Evolutionary conservation across 441 rosid genomes (phyloP).

Genomic region (Aquilaria agallochum): DNA sequence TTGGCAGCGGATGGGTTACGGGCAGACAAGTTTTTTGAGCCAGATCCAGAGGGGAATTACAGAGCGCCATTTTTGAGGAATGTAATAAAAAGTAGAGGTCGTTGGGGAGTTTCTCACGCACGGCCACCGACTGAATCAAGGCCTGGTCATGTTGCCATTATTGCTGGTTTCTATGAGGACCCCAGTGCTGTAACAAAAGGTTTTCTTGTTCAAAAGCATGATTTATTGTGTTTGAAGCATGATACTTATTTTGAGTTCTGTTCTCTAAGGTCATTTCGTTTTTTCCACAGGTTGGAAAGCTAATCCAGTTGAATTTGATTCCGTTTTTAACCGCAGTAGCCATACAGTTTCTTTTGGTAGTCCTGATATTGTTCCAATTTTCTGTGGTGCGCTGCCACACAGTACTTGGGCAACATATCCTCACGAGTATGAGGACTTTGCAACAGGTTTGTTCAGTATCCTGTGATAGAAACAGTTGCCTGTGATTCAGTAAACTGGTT

Average conservation of each 20-base stretch:
- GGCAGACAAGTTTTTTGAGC: constrained; percentile 96
- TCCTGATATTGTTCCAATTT: constrained; percentile 95
- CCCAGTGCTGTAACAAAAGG: constrained; percentile 99
- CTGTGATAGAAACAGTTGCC: neutral
- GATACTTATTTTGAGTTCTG: constrained; percentile 4
- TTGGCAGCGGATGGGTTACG: constrained; percentile 92
- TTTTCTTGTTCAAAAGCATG: neutral
- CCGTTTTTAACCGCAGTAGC: constrained; percentile 80
- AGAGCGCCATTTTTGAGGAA: constrained; percentile 93
- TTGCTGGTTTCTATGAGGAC: constrained; percentile 98
- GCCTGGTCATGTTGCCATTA: constrained; percentile 95
- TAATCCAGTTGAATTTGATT: constrained; percentile 97
- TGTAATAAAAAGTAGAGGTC: constrained; percentile 69
- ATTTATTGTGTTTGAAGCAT: neutral
- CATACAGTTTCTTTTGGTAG: constrained; percentile 92
- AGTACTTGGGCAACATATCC: constrained; percentile 89
- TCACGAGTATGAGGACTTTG: constrained; percentile 95
- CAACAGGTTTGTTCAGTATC: constrained; percentile 60
- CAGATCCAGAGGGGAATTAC: constrained; percentile 60
- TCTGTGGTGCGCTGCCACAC: constrained; percentile 82
- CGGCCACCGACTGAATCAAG: constrained; percentile 98
- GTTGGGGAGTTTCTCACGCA: constrained; percentile 99
- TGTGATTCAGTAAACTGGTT: neutral
- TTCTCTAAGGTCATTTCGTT: constrained; percentile 14
- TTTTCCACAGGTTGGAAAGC: constrained; percentile 90